These are phyloP conservation scores for Coniochaeta sp. DNA, from an alignment of 2,329 filamentous ascomycete genomes.

Conservation along the genomic window DNA sequence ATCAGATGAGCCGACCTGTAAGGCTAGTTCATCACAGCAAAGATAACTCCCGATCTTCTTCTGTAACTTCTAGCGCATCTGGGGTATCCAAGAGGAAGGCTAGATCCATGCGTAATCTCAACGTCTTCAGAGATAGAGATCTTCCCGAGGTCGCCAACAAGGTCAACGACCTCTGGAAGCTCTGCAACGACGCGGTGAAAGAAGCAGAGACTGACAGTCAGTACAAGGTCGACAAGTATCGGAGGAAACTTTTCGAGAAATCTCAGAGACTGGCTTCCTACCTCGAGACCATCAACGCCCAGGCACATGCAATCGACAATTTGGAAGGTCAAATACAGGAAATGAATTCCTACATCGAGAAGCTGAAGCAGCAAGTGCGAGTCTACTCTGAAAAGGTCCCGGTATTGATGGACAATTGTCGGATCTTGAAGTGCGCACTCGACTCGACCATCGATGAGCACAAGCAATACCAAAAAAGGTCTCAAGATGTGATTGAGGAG, in stretches of 20 bases:
- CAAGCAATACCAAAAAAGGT: slow-evolving; percentile 21
- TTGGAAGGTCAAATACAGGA: neutral
- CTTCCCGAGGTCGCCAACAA: neutral
- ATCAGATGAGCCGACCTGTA: neutral
- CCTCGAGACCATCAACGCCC: neutral
- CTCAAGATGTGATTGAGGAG: slow-evolving; percentile 23
- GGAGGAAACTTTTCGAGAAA: neutral
- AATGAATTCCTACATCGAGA: slow-evolving; percentile 2
- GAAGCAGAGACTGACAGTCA: neutral
- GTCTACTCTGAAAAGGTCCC: slow-evolving; percentile 17
- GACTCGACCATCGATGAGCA: slow-evolving; percentile 37
- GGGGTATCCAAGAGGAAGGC: neutral
- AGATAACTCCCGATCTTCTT: neutral
- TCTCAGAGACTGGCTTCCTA: neutral
- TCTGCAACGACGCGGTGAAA: neutral
- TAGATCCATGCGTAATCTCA: neutral
- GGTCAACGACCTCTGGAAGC: neutral
- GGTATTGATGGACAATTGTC: slow-evolving; percentile 26
- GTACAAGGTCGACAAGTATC: neutral
- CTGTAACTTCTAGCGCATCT: neutral
- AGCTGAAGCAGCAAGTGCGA: slow-evolving; percentile 18
- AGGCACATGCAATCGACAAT: neutral
- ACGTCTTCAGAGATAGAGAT: neutral
- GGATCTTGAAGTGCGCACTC: slow-evolving; percentile 27
- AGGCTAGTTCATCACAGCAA: neutral